Evolutionary conservation across 768 basidiomycete species (phyloP).

Genomic region (Coprinopsis marcescibilis): DNA sequence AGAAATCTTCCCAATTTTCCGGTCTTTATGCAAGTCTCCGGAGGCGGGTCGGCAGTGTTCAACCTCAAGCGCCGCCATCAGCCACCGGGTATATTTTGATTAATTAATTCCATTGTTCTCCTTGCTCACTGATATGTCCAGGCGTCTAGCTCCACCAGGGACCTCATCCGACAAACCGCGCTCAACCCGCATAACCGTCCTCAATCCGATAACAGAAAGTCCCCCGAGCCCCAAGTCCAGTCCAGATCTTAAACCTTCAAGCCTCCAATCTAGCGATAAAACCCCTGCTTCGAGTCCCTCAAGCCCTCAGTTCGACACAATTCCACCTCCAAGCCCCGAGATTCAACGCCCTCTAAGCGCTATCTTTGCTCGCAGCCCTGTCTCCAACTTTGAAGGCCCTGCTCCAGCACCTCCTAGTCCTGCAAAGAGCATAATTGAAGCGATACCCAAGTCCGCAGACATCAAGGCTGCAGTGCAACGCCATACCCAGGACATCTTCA

Average conservation of each 20-base stretch:
- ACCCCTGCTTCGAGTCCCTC: too few relatives aligned
- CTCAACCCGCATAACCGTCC: slow-evolving; percentile 22
- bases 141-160: slow-evolving; percentile 7
- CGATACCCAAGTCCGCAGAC: slow-evolving; percentile 24
- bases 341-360: too few relatives aligned
- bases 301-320: too few relatives aligned
- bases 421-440: slow-evolving; percentile 33
- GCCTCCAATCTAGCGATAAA: too few relatives aligned
- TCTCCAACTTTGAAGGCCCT: too few relatives aligned
- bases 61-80: slow-evolving; percentile 25
- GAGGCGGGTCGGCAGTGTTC: slow-evolving; percentile 30
- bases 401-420: slow-evolving; percentile 36
- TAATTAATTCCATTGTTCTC: too few relatives aligned
- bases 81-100: background rate
- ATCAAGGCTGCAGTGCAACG: slow-evolving; percentile 25
- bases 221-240: slow-evolving; percentile 42
- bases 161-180: slow-evolving; percentile 17
- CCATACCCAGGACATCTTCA: slow-evolving; percentile 29
- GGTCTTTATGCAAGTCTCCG: slow-evolving; percentile 48
- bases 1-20: slow-evolving; percentile 51
- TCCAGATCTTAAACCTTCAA: too few relatives aligned
- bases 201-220: slow-evolving; percentile 41
- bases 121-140: too few relatives aligned
- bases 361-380: too few relatives aligned
- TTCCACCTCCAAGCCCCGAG: too few relatives aligned